Evolutionary conservation across 768 basidiomycete species (phyloP).

Genomic region (Suillus ampliporus): DNA sequence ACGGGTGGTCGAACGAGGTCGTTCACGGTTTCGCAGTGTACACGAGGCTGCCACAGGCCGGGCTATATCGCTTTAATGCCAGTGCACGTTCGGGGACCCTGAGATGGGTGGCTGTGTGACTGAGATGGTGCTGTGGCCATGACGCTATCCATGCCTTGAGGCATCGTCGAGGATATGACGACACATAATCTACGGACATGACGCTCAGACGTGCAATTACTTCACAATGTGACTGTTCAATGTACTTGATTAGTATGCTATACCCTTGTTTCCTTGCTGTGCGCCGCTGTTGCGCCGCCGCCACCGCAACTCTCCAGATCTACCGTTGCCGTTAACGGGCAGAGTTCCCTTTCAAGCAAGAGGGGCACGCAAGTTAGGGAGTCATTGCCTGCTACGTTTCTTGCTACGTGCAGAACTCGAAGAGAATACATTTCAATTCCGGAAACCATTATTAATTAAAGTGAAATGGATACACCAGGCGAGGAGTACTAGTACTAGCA

Average conservation of each 20-base stretch:
- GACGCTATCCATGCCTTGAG: slow-evolving; percentile 29
- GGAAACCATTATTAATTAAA: slow-evolving; percentile 5
- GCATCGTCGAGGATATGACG: slow-evolving; percentile 38
- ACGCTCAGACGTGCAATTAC: slow-evolving; percentile 20
- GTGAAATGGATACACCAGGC: neutral
- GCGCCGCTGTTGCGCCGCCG: neutral
- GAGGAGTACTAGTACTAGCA: neutral
- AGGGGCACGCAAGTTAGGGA: neutral
- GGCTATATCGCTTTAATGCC: slow-evolving; percentile 79
- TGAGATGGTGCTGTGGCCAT: slow-evolving; percentile 37
- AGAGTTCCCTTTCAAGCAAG: no score
- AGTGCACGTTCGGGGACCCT: slow-evolving; percentile 36
- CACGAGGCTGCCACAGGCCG: slow-evolving; percentile 73
- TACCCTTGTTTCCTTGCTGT: slow-evolving; percentile 4
- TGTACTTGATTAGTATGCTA: slow-evolving; percentile 4
- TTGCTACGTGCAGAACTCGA: neutral
- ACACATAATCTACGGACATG: slow-evolving; percentile 33
- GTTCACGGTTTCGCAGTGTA: slow-evolving; percentile 64
- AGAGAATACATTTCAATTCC: neutral
- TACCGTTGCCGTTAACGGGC: neutral
- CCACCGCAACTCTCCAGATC: neutral
- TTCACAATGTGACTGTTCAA: neutral
- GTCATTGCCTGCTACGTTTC: neutral
- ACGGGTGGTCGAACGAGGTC: slow-evolving; percentile 63
- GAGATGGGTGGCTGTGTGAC: slow-evolving; percentile 25